These are phyloP conservation scores for Chalaropsis thielavioides DNA, from an alignment of 2,329 filamentous ascomycete genomes.

Conservation along the genomic window DNA sequence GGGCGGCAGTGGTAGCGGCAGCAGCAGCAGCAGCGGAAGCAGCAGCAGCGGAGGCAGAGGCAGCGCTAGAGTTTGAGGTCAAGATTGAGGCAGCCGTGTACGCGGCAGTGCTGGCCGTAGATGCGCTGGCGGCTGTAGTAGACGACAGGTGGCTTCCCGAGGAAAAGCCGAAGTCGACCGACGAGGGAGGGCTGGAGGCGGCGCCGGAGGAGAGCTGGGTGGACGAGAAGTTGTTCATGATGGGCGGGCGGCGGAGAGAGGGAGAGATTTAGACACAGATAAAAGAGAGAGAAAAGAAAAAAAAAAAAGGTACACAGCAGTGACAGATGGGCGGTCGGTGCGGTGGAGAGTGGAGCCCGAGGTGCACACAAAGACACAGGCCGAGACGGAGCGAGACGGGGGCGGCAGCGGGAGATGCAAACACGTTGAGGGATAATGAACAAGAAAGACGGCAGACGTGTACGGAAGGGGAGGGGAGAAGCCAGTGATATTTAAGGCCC, in stretches of 20 bases:
- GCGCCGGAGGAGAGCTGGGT: constrained; percentile 21
- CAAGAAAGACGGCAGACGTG: neutral
- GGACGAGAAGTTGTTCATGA: constrained; percentile 27
- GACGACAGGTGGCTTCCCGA: constrained; percentile 25
- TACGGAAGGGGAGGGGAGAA: neutral
- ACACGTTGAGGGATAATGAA: neutral
- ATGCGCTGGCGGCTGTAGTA: constrained; percentile 12
- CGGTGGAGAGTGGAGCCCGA: neutral
- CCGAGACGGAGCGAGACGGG: neutral
- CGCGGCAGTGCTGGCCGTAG: no score
- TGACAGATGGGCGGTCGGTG: neutral
- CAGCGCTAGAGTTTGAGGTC: no score
- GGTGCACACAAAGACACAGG: neutral
- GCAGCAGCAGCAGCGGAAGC: neutral
- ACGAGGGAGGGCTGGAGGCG: constrained; percentile 20
- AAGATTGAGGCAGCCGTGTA: no score
- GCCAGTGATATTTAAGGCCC: neutral
- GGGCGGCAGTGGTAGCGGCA: neutral
- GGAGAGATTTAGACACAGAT: neutral
- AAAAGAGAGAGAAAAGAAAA: neutral
- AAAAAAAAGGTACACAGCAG: neutral
- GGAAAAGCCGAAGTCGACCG: constrained; percentile 17
- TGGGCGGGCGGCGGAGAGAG: neutral
- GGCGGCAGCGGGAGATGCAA: no score
- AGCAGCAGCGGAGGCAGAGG: neutral